Evolutionary conservation across 345 rosid species (phyloP), one percentile per base, ranked within the genome.

Genomic region (Populus deltoides): DNA sequence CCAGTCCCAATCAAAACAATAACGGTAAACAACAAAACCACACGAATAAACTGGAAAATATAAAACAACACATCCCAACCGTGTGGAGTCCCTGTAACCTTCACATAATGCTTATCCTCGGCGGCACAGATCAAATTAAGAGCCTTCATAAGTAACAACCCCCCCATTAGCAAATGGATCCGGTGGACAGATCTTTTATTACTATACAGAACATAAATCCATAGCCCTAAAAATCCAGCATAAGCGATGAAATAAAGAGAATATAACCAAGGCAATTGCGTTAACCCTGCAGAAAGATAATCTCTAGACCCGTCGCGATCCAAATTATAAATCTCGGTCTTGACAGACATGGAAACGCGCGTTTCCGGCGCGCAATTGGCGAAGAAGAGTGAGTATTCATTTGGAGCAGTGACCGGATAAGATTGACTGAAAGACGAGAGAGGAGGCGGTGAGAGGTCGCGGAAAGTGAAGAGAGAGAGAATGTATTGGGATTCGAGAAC

Each of bases 1-100:
- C 99, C 99, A 4, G 99, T 96, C 4, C 98, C 99, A 70, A 96
- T 88, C 91, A 94, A 88, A 69, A 96, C 90, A 72, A 96, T 96
- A 45, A 96, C 98, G 1, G 97, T 96, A 75, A 94, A 96, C 51
- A 96, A 89, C 70, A 96, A 81, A 33, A 96, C 97, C 3, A 90
- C 97, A 2, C 98, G 90, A 35, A 96, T 88, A 74, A 90, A 94
- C 70, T 92, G 98, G 85, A 94, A 96, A 51, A 94, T 90, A 84
- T 96, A 96, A 68, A 92, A 94, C 79, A 92, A 80, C 17, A 93
- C 88, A 73, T 96, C 98, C 99, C 99, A 93, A 1, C 98, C 99
- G 38, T 94, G 99, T 51, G 99, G 95, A 3, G 98, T 96, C 18
- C 99, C 99, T 0, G 97, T 91, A 78, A 83, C 90, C 83, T 96